phyloP scores from a whole-genome alignment of 2,329 filamentous ascomycete genomes.

The Cladosporium cucumerinum region DNA sequence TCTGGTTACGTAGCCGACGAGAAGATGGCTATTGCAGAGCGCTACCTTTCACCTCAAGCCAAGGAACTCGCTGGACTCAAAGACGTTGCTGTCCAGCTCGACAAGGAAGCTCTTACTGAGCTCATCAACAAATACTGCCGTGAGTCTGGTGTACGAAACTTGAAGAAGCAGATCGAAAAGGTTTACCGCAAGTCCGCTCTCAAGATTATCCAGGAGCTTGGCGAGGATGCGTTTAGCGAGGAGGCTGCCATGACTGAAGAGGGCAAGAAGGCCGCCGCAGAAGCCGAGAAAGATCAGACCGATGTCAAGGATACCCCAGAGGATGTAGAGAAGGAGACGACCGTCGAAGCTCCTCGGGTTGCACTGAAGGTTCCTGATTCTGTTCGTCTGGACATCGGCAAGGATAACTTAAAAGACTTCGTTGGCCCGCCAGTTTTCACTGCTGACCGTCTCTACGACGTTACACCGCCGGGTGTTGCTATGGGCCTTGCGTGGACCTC shows the following conservation, averaged over 20 bases:
- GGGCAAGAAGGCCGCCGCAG: conserved; percentile 72
- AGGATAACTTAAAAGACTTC: conserved; percentile 91
- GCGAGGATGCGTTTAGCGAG: conserved; percentile 78
- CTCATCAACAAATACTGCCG: conserved; percentile 98
- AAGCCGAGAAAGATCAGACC: conserved; percentile 63
- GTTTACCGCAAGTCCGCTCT: conserved; percentile 95
- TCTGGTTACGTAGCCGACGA: conserved; percentile 97
- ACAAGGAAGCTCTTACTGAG: conserved; percentile 85
- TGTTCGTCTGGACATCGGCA: conserved; percentile 82
- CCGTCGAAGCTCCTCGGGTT: conserved; percentile 62
- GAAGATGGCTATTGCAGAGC: conserved; percentile 97
- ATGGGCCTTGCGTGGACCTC: conserved; percentile 99
- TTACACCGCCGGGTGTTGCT: conserved; percentile 86
- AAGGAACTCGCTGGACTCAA: conserved; percentile 90
- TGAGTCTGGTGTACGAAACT: conserved; percentile 91
- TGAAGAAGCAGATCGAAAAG: conserved; percentile 99
- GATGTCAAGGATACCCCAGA: conserved; percentile 61
- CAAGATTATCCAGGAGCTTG: conserved; percentile 93
- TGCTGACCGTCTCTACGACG: conserved; percentile 90
- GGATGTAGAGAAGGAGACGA: conserved; percentile 57
- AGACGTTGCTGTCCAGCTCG: conserved; percentile 83
- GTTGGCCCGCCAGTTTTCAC: conserved; percentile 95
- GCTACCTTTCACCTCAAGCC: conserved; percentile 88
- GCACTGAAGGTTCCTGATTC: conserved; percentile 79
- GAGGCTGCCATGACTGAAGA: conserved; percentile 79